Conservation (phyloP, 2,329 filamentous ascomycete genomes). For the Ophiostoma himal-ulmi region DNA sequence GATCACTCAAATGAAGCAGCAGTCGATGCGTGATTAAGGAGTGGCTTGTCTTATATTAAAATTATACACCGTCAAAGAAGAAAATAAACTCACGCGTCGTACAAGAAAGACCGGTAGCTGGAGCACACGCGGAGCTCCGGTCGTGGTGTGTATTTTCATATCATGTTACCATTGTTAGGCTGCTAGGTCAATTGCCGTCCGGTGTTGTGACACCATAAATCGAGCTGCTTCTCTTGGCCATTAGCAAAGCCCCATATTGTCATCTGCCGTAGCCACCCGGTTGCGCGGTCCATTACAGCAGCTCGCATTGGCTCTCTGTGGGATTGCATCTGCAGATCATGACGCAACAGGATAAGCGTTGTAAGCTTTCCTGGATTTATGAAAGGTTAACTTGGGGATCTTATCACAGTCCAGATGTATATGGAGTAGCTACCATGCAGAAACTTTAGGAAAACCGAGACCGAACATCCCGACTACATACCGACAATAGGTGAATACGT, state of each 20-base stretch:
- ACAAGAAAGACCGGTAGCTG: not conserved
- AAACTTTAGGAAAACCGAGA: not conserved
- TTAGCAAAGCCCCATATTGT: not conserved
- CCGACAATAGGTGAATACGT: not conserved
- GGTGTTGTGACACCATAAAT: not conserved
- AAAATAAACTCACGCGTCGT: not conserved
- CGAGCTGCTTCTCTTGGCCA: not conserved
- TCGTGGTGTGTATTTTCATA: too few relatives aligned
- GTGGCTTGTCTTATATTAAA: not conserved
- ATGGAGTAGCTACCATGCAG: not conserved
- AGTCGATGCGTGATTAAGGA: not conserved
- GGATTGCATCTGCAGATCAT: not conserved
- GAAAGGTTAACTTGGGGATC: not conserved
- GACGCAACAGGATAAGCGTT: not conserved
- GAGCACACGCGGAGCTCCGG: not conserved
- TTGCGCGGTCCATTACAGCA: not conserved
- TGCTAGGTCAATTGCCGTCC: not conserved
- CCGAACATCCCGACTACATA: not conserved
- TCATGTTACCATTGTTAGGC: not conserved
- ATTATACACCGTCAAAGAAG: not conserved
- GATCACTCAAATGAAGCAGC: not conserved
- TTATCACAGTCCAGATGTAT: not conserved
- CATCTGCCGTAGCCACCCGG: not conserved
- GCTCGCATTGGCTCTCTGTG: not conserved
- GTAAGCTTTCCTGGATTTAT: not conserved